phyloP scores from a whole-genome alignment of 2,329 filamentous ascomycete species.

The Claviceps digitariae region DNA sequence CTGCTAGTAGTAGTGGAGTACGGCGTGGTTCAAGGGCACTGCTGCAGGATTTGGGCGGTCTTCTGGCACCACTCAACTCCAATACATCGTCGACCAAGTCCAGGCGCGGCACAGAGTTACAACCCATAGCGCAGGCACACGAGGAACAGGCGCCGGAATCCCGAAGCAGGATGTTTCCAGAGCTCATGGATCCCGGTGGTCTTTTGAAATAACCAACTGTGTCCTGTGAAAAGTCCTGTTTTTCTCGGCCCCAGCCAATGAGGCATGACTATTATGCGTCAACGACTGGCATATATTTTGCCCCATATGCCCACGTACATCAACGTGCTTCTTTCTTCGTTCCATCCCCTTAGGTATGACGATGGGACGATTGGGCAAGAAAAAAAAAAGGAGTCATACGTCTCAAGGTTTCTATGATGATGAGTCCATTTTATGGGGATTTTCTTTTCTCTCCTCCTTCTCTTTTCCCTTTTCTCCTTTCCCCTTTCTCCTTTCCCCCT shows the following conservation, averaged over 20 bases:
- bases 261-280: background rate
- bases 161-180: slow-evolving; percentile 17
- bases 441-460: background rate
- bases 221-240: too few species aligned
- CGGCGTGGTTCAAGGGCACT: slow-evolving; percentile 42
- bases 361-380: too few species aligned
- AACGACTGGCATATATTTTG: too few species aligned
- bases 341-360: too few species aligned
- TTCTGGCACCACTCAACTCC: slow-evolving; percentile 30
- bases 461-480: background rate
- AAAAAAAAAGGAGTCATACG: too few species aligned
- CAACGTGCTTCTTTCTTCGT: too few species aligned
- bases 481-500: background rate
- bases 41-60: slow-evolving; percentile 44
- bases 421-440: too few species aligned
- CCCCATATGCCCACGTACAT: too few species aligned
- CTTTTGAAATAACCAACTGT: slow-evolving; percentile 27
- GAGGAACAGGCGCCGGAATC: slow-evolving; percentile 20
- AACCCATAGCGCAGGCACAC: slow-evolving; percentile 30
- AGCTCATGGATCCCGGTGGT: slow-evolving; percentile 27
- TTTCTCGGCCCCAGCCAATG: background rate
- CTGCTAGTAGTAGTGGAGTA: slow-evolving; percentile 30
- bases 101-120: slow-evolving; percentile 28
- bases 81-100: slow-evolving; percentile 18
- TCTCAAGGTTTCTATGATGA: too few species aligned